These are phyloP conservation scores for Globisporangium irregulare DNA, from an alignment of 352 stramenopile species.

Conservation along the genomic window DNA sequence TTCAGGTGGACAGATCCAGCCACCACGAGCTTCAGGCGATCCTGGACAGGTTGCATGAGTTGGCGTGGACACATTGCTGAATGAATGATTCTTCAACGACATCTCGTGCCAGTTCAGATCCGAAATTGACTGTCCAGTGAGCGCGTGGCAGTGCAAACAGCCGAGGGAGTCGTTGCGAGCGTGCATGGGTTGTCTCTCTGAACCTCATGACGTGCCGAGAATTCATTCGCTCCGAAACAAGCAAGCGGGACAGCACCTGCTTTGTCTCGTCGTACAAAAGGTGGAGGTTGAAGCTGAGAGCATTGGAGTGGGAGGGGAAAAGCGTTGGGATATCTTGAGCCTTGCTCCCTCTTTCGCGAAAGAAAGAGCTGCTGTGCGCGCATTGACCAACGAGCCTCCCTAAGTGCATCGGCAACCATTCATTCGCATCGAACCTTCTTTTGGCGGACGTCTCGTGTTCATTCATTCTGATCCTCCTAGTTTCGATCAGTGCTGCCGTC, in stretches of 20 bases:
- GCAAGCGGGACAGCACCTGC: background rate
- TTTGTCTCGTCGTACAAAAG: background rate
- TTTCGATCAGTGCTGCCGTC: background rate
- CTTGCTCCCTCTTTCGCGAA: background rate
- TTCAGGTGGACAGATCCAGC: background rate
- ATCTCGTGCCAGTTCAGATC: no score
- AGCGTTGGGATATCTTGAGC: no score
- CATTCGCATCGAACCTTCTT: background rate
- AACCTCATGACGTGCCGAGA: constrained; percentile 5
- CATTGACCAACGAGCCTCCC: background rate
- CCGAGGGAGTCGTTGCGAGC: background rate
- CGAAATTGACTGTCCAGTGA: no score
- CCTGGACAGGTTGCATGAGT: no score
- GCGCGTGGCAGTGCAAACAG: background rate
- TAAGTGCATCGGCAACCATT: background rate
- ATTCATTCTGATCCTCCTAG: background rate
- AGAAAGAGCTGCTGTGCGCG: background rate
- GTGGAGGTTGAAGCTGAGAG: background rate
- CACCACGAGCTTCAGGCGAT: no score
- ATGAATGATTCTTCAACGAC: no score
- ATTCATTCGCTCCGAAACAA: background rate
- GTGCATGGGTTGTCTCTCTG: background rate
- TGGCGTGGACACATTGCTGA: background rate
- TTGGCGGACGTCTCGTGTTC: background rate
- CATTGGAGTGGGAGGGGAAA: background rate